These are phyloP conservation scores for Rhizophagus prolifer DNA, from an alignment of 192 early-diverging fungal genomes.

Conservation along the genomic window DNA sequence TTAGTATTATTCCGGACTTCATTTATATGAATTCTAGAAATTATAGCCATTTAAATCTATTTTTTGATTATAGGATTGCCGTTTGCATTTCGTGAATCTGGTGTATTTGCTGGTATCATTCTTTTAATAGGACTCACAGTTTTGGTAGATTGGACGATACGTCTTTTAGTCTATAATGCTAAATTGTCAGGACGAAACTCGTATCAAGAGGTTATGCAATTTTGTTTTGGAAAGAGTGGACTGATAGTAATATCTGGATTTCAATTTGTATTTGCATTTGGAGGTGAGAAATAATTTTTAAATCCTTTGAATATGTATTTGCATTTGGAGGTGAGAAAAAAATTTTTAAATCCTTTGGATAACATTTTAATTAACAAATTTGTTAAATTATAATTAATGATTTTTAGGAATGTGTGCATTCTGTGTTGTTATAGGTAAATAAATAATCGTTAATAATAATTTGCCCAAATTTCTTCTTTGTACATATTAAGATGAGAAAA, in stretches of 20 bases:
- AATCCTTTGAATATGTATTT: no score
- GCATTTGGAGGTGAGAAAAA: no score
- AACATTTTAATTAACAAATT: no score
- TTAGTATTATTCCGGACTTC: background rate
- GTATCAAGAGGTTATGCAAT: constrained; percentile 81
- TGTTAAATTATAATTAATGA: background rate
- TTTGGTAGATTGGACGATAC: constrained; percentile 75
- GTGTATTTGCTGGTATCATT: constrained; percentile 54
- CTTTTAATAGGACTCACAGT: constrained; percentile 52
- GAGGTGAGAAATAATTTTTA: constrained; percentile 61
- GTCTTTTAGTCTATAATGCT: constrained; percentile 67
- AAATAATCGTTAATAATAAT: constrained; percentile 3
- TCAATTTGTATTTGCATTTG: constrained; percentile 93
- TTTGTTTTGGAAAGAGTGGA: constrained; percentile 80
- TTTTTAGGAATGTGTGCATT: constrained; percentile 22
- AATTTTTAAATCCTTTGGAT: background rate
- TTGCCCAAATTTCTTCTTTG: background rate
- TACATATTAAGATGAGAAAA: background rate
- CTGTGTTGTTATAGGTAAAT: constrained; percentile 29
- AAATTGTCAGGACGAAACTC: constrained; percentile 77
- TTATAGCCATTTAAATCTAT: background rate
- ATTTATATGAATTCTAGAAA: background rate
- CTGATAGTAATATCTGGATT: constrained; percentile 80
- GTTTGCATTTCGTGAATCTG: constrained; percentile 81
- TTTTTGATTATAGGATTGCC: constrained; percentile 68